Base-by-base conservation (phyloP, 441 rosid species). In the Manihot esculenta region DNA sequence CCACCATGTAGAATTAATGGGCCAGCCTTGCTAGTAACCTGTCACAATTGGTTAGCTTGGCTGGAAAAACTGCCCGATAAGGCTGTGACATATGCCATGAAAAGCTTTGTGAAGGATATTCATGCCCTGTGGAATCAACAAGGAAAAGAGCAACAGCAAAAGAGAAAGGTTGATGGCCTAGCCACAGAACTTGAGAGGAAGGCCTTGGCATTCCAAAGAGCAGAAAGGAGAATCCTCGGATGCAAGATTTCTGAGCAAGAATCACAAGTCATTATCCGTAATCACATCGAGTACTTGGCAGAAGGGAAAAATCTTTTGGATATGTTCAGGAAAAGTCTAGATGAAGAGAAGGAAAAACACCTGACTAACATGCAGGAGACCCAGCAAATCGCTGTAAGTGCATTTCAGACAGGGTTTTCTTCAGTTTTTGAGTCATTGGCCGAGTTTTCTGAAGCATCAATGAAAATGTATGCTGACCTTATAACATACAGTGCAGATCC, bases 131-230 rank as follows among this genome's bases (percentile, higher is more conserved):
- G 82, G 84, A 64, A 62, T 70, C 87, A 83, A 63, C 90, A 86
- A 66, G 85, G 88, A 23, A 79, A 82, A 53, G 90, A 88, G 75
- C 85, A 80, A 48, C 80, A 83, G 23, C 89, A 77, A 57, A 86
- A 83, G 83, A 83, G 88, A 70, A 84, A 84, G 38, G 84, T 83
- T 20, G 85, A 84, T 57, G 72, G 60, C n/a, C 74, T 88, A 10
- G 77, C 74, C n/a, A 82, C 77, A 73, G 84, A 86, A 71, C 80
- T 76, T 30, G 84, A 83, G 14, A 78, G 70, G 77, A 83, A 70
- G 71, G 69, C 66, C 50, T 68, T 63, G 53, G 78, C 73, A n/a
- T 77, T 81, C 38, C 79, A 78, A 50, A 84, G 78, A 54, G 74
- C 59, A 18, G 87, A 86, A 69, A 81, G 73, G 21, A 73, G 71